phyloP scores from a whole-genome alignment of 163 green algal genomes.

The Chloroidium sp. region DNA sequence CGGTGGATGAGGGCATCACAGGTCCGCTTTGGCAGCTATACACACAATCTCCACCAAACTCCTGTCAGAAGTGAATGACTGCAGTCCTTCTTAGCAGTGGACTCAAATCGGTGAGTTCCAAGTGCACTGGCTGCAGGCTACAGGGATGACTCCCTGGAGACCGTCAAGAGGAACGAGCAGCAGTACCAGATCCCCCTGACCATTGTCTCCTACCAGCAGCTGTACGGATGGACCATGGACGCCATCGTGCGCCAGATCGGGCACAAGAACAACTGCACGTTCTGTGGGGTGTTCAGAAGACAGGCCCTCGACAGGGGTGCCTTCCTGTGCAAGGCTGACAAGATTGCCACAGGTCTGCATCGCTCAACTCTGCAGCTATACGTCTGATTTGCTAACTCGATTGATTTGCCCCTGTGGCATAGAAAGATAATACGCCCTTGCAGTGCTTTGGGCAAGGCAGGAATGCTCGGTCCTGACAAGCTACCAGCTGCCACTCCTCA shows the following conservation, averaged over 20 bases:
- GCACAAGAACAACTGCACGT: constrained; percentile 96
- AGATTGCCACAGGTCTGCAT: constrained; percentile 73
- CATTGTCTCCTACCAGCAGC: constrained; percentile 89
- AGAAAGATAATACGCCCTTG: too few species aligned
- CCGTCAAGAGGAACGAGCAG: constrained; percentile 88
- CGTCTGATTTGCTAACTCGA: too few species aligned
- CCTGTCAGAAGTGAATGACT: neutral
- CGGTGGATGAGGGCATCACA: constrained; percentile 93
- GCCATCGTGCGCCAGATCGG: constrained; percentile 89
- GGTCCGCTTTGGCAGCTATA: neutral
- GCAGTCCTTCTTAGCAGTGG: neutral
- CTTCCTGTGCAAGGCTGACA: constrained; percentile 55
- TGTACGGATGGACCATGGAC: constrained; percentile 99
- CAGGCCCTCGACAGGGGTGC: constrained; percentile 83
- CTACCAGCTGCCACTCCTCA: too few species aligned
- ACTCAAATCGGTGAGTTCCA: constrained; percentile 19
- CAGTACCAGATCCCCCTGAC: constrained; percentile 65
- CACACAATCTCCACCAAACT: neutral
- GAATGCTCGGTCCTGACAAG: too few species aligned
- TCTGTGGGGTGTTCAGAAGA: constrained; percentile 92
- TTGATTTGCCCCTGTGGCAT: too few species aligned
- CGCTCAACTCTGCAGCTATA: neutral
- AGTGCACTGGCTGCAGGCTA: constrained; percentile 29
- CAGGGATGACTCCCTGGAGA: constrained; percentile 92
- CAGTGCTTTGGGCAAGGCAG: too few species aligned